Conservation (phyloP, 2,329 filamentous ascomycete species). For the Knufia fluminis region DNA sequence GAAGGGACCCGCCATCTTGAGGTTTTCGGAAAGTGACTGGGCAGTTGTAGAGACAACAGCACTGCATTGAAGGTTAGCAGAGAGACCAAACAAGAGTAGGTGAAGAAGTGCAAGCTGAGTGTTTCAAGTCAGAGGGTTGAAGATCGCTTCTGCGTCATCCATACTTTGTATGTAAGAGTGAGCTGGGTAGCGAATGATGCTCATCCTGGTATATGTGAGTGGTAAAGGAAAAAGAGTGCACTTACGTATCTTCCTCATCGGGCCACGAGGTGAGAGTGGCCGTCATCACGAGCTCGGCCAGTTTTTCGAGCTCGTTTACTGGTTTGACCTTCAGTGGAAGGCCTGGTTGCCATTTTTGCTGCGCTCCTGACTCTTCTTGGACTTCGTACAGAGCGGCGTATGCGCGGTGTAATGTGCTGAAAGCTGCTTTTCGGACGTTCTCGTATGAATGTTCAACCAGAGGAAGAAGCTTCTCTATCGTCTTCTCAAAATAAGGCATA, state of each 20-base stretch:
- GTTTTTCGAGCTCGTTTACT: slow-evolving; percentile 68
- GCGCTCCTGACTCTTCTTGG: slow-evolving; percentile 67
- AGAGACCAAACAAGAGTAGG: slow-evolving; percentile 13
- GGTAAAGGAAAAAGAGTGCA: slow-evolving; percentile 30
- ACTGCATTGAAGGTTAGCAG: slow-evolving; percentile 42
- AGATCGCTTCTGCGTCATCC: slow-evolving; percentile 82
- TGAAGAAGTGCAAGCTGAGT: slow-evolving; percentile 18
- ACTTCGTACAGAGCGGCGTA: slow-evolving; percentile 86
- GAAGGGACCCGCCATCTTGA: slow-evolving; percentile 83
- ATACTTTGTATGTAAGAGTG: slow-evolving; percentile 87
- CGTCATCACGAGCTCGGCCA: slow-evolving; percentile 75
- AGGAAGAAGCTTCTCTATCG: slow-evolving; percentile 68
- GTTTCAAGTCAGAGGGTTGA: slow-evolving; percentile 35
- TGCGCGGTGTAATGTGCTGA: slow-evolving; percentile 85
- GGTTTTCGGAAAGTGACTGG: slow-evolving; percentile 78
- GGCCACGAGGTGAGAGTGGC: slow-evolving; percentile 78
- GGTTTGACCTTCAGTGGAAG: slow-evolving; percentile 73
- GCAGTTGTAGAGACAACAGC: slow-evolving; percentile 90
- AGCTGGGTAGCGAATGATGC: slow-evolving; percentile 92
- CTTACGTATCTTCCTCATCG: slow-evolving; percentile 89
- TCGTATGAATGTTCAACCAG: slow-evolving; percentile 86
- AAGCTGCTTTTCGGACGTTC: slow-evolving; percentile 82
- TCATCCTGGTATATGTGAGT: slow-evolving; percentile 60
- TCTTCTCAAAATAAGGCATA: slow-evolving; percentile 80
- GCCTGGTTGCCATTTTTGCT: slow-evolving; percentile 78